Percentiles rank a stretch among this genome's conserved stretches.
Evolutionary conservation across 2,329 filamentous ascomycete species (phyloP).

Genomic region (Sporothrix pseudoabietina): DNA sequence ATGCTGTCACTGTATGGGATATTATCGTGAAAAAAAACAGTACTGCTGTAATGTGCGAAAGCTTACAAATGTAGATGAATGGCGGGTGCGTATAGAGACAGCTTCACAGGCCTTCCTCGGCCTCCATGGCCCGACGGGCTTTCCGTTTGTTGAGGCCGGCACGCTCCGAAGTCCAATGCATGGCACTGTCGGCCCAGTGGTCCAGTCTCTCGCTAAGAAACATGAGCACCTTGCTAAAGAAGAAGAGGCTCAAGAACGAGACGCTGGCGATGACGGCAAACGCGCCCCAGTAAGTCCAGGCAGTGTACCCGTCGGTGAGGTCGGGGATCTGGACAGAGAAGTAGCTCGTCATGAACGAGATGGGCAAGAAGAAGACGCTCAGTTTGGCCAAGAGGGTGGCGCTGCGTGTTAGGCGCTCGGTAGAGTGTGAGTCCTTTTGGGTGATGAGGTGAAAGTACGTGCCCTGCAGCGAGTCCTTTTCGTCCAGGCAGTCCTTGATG

Average conservation of each 20-base stretch:
- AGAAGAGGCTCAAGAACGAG: constrained; percentile 61
- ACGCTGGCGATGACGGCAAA: constrained; percentile 66
- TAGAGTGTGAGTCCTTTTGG: constrained; percentile 71
- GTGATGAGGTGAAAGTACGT: constrained; percentile 80
- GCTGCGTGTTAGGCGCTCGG: constrained; percentile 70
- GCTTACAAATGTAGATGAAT: background rate
- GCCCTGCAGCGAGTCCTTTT: constrained; percentile 70
- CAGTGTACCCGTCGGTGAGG: constrained; percentile 59
- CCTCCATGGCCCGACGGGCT: constrained; percentile 6
- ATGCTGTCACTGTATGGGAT: background rate
- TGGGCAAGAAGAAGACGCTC: constrained; percentile 73
- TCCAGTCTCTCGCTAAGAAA: constrained; percentile 51
- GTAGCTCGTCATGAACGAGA: constrained; percentile 73
- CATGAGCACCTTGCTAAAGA: constrained; percentile 52
- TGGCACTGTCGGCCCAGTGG: constrained; percentile 32
- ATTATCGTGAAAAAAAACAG: background rate
- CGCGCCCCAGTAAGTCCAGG: constrained; percentile 66
- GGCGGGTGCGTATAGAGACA: background rate
- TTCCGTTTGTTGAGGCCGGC: background rate
- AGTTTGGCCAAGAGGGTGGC: constrained; percentile 74
- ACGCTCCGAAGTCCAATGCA: constrained; percentile 16
- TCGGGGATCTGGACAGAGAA: constrained; percentile 68
- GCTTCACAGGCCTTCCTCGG: constrained; percentile 9
- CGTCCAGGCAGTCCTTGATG: constrained; percentile 64
- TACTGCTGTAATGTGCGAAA: background rate